Evolutionary conservation across 1,139 yeast genomes (phyloP), one percentile per base, ranked within the genome.

Genomic region (Candida sp.): DNA sequence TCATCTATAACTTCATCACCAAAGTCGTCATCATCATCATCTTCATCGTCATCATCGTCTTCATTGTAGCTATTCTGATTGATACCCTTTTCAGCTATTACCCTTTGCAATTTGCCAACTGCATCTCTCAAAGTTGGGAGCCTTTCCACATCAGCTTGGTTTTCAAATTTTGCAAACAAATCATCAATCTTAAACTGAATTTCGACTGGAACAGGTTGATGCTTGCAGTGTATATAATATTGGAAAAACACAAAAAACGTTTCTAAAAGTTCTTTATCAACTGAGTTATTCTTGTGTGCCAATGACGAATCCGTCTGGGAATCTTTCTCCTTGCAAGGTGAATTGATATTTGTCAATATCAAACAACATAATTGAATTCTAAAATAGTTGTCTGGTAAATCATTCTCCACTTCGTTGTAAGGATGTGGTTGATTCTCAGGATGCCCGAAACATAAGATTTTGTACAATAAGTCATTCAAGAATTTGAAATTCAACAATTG

Each of bases 191-290:
- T 74, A 52, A 81, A 82, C 43, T 77, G 77, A 4, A 80, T 64
- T 39, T 87, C 96, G 51, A 77, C 68, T 0, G 96, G 91, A 30
- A 87, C 44, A 1, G 88, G 87, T 39, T 68, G 74, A 6, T 63
- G 63, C 56, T 90, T 90, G 40, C 87, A 77, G 57, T 74, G 78
- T n/a, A 79, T 63, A 55, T 88, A 90, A 57, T 80, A 89, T 55
- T 89, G 95, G 49, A 89, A 82, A 53, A 82, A 84, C 19, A 75
- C 72, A 49, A 85, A 55, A 49, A 85, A 78, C 3, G 75, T 59
- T 5, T 66, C 64, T 25, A 84, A 50, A 38, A 70, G 46, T 8
- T 61, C 63, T 44, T 60, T 49, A 39, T 52, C 49, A 3, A 46
- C 35, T 7, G 46, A 25, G 38, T 48, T 49, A 22, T 41, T 45